These are phyloP conservation scores for Leucoagaricus sp. DNA, from an alignment of 1,284 basidiomycete genomes.

Conservation along the genomic window DNA sequence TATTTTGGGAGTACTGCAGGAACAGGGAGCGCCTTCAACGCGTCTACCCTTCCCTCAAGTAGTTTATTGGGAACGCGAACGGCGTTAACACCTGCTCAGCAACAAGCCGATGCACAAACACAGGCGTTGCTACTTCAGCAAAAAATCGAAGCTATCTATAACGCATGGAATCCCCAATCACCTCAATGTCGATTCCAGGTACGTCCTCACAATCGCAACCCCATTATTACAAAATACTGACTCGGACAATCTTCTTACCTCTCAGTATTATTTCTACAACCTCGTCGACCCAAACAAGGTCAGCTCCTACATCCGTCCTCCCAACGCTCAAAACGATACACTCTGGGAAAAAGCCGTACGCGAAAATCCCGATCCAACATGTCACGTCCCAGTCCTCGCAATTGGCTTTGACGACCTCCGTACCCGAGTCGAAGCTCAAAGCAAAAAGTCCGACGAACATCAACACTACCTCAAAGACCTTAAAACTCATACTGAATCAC, in stretches of 20 bases:
- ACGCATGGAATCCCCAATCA: slow-evolving; percentile 73
- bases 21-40: slow-evolving; percentile 34
- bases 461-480: slow-evolving; percentile 77
- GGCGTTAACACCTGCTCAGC: slow-evolving; percentile 30
- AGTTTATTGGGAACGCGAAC: slow-evolving; percentile 32
- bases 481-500: slow-evolving; percentile 61
- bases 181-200: slow-evolving; percentile 84
- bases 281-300: slow-evolving; percentile 77
- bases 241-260: neutral
- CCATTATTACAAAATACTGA: neutral
- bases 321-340: slow-evolving; percentile 72
- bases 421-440: slow-evolving; percentile 79
- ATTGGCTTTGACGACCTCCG: slow-evolving; percentile 83
- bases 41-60: slow-evolving; percentile 29
- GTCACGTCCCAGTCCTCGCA: slow-evolving; percentile 79
- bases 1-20: slow-evolving; percentile 25
- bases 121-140: slow-evolving; percentile 61
- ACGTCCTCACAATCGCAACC: slow-evolving; percentile 26
- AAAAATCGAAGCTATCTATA: slow-evolving; percentile 66
- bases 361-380: slow-evolving; percentile 83
- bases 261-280: slow-evolving; percentile 84
- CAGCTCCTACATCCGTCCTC: slow-evolving; percentile 71
- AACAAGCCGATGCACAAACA: slow-evolving; percentile 56
- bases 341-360: slow-evolving; percentile 80
- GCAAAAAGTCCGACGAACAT: slow-evolving; percentile 71